Evolutionary conservation across 2,329 filamentous ascomycete species (phyloP).

Genomic region (Penicillium aurantiogriseum): DNA sequence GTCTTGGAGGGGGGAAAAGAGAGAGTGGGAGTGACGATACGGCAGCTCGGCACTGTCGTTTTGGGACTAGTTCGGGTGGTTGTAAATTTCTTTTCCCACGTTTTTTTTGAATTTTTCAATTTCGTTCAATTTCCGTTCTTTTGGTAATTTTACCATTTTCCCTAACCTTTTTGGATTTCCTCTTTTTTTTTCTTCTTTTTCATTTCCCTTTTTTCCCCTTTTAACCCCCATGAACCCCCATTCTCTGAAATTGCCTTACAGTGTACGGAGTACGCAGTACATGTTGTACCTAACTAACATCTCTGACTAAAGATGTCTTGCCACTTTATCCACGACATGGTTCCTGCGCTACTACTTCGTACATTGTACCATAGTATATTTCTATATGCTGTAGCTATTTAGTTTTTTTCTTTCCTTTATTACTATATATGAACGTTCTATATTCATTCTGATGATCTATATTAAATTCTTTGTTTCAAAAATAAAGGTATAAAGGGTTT

Average conservation of each 20-base stretch:
- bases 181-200: neutral
- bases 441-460: neutral
- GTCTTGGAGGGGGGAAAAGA: neutral
- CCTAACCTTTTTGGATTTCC: conserved; percentile 5
- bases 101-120: neutral
- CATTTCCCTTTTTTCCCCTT: neutral
- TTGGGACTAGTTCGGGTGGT: conserved; percentile 18
- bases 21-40: conserved; percentile 21
- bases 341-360: conserved; percentile 4
- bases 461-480: neutral
- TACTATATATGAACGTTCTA: neutral
- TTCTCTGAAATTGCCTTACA: neutral
- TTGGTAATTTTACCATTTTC: conserved; percentile 3
- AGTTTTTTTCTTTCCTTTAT: neutral
- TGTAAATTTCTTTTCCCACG: conserved; percentile 3
- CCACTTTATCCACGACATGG: neutral
- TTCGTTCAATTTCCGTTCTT: conserved; percentile 6
- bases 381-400: neutral
- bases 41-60: conserved; percentile 20
- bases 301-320: neutral
- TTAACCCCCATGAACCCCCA: neutral
- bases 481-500: neutral
- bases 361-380: neutral
- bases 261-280: too few species aligned
- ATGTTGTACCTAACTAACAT: neutral